Evolutionary conservation across 2,329 filamentous ascomycete genomes (phyloP), one percentile per base, ranked within the genome.

Genomic region (Aspergillus alliaceus): DNA sequence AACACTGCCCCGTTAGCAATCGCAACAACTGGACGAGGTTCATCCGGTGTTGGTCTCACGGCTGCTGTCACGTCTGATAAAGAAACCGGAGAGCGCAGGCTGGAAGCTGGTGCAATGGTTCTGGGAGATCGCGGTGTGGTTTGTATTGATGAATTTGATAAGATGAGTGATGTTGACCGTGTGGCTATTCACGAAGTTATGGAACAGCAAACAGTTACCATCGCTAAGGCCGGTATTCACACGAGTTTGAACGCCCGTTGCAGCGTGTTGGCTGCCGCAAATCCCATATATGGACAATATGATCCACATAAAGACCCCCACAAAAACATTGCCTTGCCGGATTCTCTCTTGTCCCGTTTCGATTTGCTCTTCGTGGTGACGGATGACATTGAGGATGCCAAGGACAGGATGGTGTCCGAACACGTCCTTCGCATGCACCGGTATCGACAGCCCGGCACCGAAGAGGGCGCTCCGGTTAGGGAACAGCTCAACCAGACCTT

Each of bases 161-260:
- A 99, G 77, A 99, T 99, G 95, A 97, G 92, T 56, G 95, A 99
- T 72, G 89, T 98, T 57, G 95, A 99, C 76, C 87, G 95, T 72
- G 95, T 99, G 4, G 95, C 95, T 47, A 99, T 99, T 66, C 95
- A 99, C 84, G 95, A 99, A 90, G 95, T 99, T 64, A 99, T 99
- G 95, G 95, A 99, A 78, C 95, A 99, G 79, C 95, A 99, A 77
- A 99, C 95, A 0, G 95, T 99, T 59, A 99, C 95, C 14, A 99
- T 99, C 69, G 95, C 95, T 52, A 99, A 99, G 79, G 95, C 95
- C 1, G 95, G 95, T 63, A 99, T 99, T 58, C 95, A 99, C 76
- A 99, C 95, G 0, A 96, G 93, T 2, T 82, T 99, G 59, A 99
- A 99, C 71, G 95, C 95, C 53, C 89, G 95, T 56, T 99, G 95